phyloP scores from a whole-genome alignment of 257 asterid species.

The Apocynum venetum region DNA sequence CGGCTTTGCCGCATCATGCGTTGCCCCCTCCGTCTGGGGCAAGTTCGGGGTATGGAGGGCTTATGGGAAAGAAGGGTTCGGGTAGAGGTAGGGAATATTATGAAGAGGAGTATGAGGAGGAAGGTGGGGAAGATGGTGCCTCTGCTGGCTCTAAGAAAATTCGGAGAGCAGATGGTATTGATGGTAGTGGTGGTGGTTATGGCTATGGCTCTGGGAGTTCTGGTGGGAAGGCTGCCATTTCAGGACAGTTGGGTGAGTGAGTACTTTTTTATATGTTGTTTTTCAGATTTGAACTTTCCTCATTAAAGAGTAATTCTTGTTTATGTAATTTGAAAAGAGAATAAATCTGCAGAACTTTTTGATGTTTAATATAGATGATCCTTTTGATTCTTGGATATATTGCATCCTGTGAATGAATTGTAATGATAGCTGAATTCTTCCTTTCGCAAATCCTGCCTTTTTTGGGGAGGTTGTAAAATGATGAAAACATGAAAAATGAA shows the following conservation, averaged over 20 bases:
- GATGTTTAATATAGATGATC: background rate
- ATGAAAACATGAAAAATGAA: background rate
- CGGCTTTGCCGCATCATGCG: slow-evolving; percentile 29
- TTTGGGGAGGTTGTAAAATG: background rate
- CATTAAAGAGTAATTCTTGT: background rate
- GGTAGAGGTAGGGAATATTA: slow-evolving; percentile 57
- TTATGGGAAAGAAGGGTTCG: slow-evolving; percentile 60
- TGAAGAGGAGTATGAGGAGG: slow-evolving; percentile 61
- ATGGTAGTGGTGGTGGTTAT: slow-evolving; percentile 37
- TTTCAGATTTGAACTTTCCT: background rate
- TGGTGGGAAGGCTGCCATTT: slow-evolving; percentile 46
- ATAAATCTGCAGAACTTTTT: background rate
- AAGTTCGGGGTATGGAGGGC: slow-evolving; percentile 30
- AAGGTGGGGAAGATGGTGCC: slow-evolving; percentile 47
- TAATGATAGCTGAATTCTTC: background rate
- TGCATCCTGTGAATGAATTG: background rate
- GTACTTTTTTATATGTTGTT: background rate
- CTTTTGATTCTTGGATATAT: background rate
- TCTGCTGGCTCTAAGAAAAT: slow-evolving; percentile 39
- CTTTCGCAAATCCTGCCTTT: background rate
- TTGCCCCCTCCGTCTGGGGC: slow-evolving; percentile 43
- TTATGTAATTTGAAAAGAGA: background rate
- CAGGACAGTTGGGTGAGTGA: slow-evolving; percentile 57
- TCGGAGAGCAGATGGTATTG: slow-evolving; percentile 52
- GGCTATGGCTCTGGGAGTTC: slow-evolving; percentile 56